Percentiles rank a stretch among this genome's conserved stretches.
Conservation (phyloP, 805 yeast genomes). For the Yarrowia sp. region DNA sequence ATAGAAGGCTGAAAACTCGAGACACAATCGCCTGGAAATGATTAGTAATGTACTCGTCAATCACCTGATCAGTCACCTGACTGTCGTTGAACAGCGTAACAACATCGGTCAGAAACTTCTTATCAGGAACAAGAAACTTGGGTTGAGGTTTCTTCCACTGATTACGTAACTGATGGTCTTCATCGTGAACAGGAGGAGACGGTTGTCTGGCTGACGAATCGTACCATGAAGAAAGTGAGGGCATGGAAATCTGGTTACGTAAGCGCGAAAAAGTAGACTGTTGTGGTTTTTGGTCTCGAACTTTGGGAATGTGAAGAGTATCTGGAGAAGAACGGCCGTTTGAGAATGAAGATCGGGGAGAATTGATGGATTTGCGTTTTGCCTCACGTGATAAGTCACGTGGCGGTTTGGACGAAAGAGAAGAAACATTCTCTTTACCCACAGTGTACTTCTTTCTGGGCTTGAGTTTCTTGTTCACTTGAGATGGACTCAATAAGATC, state of each 20-base stretch:
- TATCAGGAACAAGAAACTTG: conserved; percentile 5
- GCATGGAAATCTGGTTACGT: conserved; percentile 36
- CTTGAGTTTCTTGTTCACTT: conserved; percentile 4
- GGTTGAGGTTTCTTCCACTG: background rate
- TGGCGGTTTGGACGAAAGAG: background rate
- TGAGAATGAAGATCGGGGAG: background rate
- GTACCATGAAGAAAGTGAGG: conserved; percentile 29
- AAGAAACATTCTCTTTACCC: background rate
- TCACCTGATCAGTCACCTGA: conserved; percentile 16
- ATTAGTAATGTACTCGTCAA: conserved; percentile 22
- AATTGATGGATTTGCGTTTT: background rate
- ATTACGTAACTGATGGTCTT: conserved; percentile 1
- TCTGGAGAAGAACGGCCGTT: background rate
- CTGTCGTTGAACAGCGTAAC: conserved; percentile 17
- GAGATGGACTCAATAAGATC: background rate
- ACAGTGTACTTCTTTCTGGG: background rate
- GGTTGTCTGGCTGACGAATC: conserved; percentile 3
- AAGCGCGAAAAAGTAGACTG: conserved; percentile 21
- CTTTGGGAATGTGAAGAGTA: background rate
- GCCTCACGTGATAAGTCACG: background rate
- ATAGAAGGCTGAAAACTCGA: background rate
- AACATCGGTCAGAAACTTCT: conserved; percentile 12
- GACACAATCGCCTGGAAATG: conserved; percentile 23
- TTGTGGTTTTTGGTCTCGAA: background rate
- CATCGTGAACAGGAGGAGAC: conserved; percentile 20